A percentile compares a stretch with the other conserved stretches of the same genome.
Evolutionary conservation across 768 basidiomycete species (phyloP).

Genomic region (Suillus hirtellus): DNA sequence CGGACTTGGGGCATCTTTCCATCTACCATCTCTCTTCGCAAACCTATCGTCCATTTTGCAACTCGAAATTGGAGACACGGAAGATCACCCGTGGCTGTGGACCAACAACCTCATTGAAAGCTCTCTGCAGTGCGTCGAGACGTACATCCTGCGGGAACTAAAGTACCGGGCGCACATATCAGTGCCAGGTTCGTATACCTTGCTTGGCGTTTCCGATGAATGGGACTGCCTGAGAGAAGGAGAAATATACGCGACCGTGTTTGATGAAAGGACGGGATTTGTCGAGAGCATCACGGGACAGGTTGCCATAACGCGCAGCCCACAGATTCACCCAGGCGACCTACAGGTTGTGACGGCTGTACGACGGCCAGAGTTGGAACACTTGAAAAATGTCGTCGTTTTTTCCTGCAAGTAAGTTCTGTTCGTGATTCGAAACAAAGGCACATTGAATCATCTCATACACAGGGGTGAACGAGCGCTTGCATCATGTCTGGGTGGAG

Average conservation of each 20-base stretch:
- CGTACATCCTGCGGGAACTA: conserved; percentile 49
- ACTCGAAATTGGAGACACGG: conserved; percentile 26
- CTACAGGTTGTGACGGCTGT: conserved; percentile 45
- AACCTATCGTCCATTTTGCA: conserved; percentile 35
- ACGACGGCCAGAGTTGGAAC: conserved; percentile 36
- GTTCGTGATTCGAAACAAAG: neutral
- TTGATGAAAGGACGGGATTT: conserved; percentile 31
- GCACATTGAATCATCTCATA: too few species aligned
- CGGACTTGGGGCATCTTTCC: conserved; percentile 48
- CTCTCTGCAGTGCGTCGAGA: conserved; percentile 38
- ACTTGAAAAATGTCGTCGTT: conserved; percentile 48
- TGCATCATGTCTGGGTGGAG: conserved; percentile 64
- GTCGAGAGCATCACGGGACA: conserved; percentile 35
- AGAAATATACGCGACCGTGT: conserved; percentile 47
- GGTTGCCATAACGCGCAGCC: conserved; percentile 49
- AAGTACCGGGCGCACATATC: conserved; percentile 53
- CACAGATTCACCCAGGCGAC: conserved; percentile 54
- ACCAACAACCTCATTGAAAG: conserved; percentile 39
- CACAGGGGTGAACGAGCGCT: conserved; percentile 51
- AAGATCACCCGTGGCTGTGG: conserved; percentile 15
- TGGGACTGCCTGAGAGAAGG: conserved; percentile 46
- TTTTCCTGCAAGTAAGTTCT: conserved; percentile 45
- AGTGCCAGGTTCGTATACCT: conserved; percentile 47
- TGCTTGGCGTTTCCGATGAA: conserved; percentile 56
- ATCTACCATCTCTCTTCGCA: conserved; percentile 43